Evolutionary conservation across 2,329 filamentous ascomycete genomes (phyloP).

Genomic region (Diplodia intermedia): DNA sequence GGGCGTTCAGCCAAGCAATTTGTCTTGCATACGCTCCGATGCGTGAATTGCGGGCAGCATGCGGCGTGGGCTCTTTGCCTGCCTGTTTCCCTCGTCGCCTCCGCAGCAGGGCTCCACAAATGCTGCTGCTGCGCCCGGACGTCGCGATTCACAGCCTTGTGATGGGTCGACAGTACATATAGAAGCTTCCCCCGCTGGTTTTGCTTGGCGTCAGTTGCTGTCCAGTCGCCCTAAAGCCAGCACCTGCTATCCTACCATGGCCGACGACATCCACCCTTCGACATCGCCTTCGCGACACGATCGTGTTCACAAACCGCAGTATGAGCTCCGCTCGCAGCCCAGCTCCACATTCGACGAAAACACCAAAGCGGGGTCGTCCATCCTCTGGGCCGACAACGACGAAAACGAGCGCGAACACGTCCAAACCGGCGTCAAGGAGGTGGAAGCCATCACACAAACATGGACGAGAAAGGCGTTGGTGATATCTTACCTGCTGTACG

Average conservation of each 20-base stretch:
- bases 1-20: conserved; percentile 19
- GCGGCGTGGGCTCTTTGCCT: not conserved
- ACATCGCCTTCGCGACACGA: not conserved
- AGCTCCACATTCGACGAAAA: conserved; percentile 2
- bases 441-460: conserved; percentile 14
- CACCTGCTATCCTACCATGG: not conserved
- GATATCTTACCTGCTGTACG: conserved; percentile 13
- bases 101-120: not conserved
- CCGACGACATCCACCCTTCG: conserved; percentile 7
- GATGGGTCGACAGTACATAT: not conserved
- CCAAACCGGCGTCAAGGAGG: conserved; percentile 5
- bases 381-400: conserved; percentile 8
- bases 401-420: not conserved
- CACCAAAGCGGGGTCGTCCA: conserved; percentile 15
- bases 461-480: conserved; percentile 3
- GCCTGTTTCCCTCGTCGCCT: not conserved
- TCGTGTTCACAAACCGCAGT: not conserved
- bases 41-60: conserved; percentile 1
- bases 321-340: conserved; percentile 1
- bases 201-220: not conserved
- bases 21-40: not conserved
- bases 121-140: not conserved
- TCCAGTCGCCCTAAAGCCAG: not conserved
- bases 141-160: not conserved
- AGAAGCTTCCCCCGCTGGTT: not conserved